Conservation (phyloP, 2,329 filamentous ascomycete species). For the Aspergillus hortae region DNA sequence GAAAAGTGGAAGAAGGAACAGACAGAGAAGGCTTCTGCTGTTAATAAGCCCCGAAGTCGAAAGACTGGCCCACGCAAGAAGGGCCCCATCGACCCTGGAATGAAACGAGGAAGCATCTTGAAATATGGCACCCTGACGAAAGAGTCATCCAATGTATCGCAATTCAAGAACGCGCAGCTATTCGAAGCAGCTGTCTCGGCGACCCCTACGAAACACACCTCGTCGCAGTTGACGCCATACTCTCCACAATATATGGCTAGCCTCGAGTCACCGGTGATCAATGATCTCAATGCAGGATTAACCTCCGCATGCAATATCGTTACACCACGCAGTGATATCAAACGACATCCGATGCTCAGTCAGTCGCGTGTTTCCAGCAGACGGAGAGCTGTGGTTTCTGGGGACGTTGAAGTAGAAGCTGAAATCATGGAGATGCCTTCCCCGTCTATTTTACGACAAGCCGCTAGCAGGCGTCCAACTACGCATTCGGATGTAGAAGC, state of each 20-base stretch:
- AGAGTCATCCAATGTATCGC: conserved; percentile 26
- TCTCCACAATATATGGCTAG: conserved; percentile 8
- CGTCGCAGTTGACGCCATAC: conserved; percentile 12
- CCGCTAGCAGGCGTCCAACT: conserved; percentile 3
- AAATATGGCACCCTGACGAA: conserved; percentile 41
- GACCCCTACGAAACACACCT: conserved; percentile 11
- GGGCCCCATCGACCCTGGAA: conserved; percentile 36
- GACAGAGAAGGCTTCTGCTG: conserved; percentile 26
- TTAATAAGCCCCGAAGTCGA: conserved; percentile 25
- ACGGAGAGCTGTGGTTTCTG: conserved; percentile 4
- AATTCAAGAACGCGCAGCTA: conserved; percentile 26
- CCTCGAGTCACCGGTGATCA: conserved; percentile 12
- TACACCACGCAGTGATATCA: conserved; percentile 15
- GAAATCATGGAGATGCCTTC: conserved; percentile 4
- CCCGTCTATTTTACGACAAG: conserved; percentile 3
- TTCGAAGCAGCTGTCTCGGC: conserved; percentile 26
- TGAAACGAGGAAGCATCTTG: conserved; percentile 40
- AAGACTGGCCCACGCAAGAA: conserved; percentile 32
- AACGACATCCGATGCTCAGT: conserved; percentile 17
- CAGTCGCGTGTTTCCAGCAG: conserved; percentile 10
- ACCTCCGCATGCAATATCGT: conserved; percentile 19
- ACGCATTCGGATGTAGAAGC: no score
- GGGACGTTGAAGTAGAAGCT: not conserved
- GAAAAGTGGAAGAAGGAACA: conserved; percentile 58
- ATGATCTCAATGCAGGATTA: conserved; percentile 24